These are phyloP conservation scores for Auricularia heimuer DNA, from an alignment of 768 basidiomycete species.

Conservation along the genomic window DNA sequence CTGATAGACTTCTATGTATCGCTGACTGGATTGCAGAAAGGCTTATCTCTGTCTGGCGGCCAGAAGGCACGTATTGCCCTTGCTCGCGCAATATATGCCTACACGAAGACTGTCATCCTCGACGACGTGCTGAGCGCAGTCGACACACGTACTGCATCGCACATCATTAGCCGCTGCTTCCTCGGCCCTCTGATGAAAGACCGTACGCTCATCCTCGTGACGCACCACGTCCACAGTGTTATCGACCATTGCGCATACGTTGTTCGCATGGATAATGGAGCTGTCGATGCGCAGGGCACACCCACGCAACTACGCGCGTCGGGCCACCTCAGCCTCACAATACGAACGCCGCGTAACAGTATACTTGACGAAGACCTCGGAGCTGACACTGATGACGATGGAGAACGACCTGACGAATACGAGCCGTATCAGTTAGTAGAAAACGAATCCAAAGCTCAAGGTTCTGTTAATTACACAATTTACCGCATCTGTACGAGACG, in stretches of 20 bases:
- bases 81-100: constrained; percentile 73
- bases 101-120: constrained; percentile 36
- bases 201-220: constrained; percentile 76
- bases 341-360: neutral
- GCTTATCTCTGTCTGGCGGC: constrained; percentile 54
- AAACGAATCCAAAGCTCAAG: neutral
- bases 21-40: neutral
- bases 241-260: constrained; percentile 59
- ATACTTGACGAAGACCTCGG: neutral
- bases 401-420: neutral
- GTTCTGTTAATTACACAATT: neutral
- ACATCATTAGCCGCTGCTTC: constrained; percentile 56
- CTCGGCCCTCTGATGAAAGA: constrained; percentile 48
- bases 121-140: constrained; percentile 31
- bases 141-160: constrained; percentile 68
- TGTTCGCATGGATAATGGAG: constrained; percentile 47
- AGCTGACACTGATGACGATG: neutral
- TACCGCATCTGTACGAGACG: neutral
- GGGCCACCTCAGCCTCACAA: constrained; percentile 8
- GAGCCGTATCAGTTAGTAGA: neutral
- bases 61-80: constrained; percentile 66
- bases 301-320: constrained; percentile 22
- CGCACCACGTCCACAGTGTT: constrained; percentile 71
- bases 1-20: too few species aligned
- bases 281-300: constrained; percentile 39